Evolutionary conservation across 129 eudicot genomes (phyloP).

Genomic region (Artemisia annua): DNA sequence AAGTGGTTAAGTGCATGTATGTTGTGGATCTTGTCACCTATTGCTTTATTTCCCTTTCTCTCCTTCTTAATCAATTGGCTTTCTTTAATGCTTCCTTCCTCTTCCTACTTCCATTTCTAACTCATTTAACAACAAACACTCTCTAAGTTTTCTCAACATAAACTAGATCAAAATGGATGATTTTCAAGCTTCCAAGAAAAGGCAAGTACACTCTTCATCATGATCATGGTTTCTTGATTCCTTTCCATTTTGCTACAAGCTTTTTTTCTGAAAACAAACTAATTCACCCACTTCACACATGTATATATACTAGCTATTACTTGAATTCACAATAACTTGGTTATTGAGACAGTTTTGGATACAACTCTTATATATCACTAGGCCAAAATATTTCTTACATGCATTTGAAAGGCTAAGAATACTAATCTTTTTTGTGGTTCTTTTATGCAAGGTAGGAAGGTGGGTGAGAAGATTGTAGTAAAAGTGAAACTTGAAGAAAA

Average conservation of each 20-base stretch:
- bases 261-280: too few relatives aligned
- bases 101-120: slow-evolving; percentile 29
- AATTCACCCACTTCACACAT: too few relatives aligned
- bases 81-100: slow-evolving; percentile 39
- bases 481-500: slow-evolving; percentile 56
- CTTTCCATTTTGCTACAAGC: not conserved
- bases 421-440: slow-evolving; percentile 16
- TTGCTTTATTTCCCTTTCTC: slow-evolving; percentile 14
- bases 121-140: slow-evolving; percentile 13
- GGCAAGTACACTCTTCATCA: slow-evolving; percentile 39
- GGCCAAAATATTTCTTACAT: not conserved
- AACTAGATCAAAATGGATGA: slow-evolving; percentile 31
- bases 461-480: slow-evolving; percentile 59
- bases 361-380: too few relatives aligned
- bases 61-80: slow-evolving; percentile 27
- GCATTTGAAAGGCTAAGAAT: slow-evolving; percentile 9
- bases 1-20: slow-evolving; percentile 39
- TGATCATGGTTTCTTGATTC: slow-evolving; percentile 6
- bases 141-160: slow-evolving; percentile 11
- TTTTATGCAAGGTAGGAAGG: slow-evolving; percentile 52
- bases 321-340: too few relatives aligned
- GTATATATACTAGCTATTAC: too few relatives aligned
- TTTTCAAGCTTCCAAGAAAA: slow-evolving; percentile 63
- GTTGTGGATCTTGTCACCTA: slow-evolving; percentile 43
- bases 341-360: too few relatives aligned